Conservation (phyloP, 1,284 basidiomycete genomes). For the Chondrostereum purpureum region DNA sequence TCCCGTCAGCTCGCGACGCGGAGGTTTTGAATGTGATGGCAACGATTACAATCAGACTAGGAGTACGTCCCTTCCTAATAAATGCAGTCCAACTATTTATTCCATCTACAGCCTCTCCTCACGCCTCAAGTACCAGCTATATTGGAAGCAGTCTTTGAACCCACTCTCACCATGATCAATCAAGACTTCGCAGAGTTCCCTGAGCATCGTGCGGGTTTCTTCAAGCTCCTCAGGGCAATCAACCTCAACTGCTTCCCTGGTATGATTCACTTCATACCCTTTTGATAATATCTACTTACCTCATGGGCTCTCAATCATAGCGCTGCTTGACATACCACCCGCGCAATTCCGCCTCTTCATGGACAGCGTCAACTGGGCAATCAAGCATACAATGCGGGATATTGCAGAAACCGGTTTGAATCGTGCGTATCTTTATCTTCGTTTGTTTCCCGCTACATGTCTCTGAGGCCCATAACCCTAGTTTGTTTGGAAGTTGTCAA, state of each 20-base stretch:
- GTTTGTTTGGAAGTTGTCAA: slow-evolving; percentile 94
- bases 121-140: slow-evolving; percentile 96
- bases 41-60: slow-evolving; percentile 86
- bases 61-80: slow-evolving; percentile 44
- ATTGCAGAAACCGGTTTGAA: slow-evolving; percentile 94
- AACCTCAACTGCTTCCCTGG: slow-evolving; percentile 96
- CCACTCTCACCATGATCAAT: slow-evolving; percentile 98
- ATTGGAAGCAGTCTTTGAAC: slow-evolving; percentile 96
- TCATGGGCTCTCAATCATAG: slow-evolving; percentile 30
- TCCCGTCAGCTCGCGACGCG: slow-evolving; percentile 90
- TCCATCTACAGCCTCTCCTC: slow-evolving; percentile 55
- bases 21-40: slow-evolving; percentile 98
- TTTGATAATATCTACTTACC: no score
- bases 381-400: slow-evolving; percentile 99
- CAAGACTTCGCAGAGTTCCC: slow-evolving; percentile 98
- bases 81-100: slow-evolving; percentile 1
- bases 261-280: slow-evolving; percentile 21
- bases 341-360: slow-evolving; percentile 96
- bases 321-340: slow-evolving; percentile 83
- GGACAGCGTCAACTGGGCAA: slow-evolving; percentile 98
- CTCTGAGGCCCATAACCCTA: slow-evolving; percentile 30
- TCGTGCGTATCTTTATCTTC: slow-evolving; percentile 38
- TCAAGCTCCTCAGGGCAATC: slow-evolving; percentile 91
- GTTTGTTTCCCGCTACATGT: slow-evolving; percentile 9
- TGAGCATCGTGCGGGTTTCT: slow-evolving; percentile 97